Conservation (phyloP, 2,329 filamentous ascomycete genomes). For the Diaporthe humulicola region DNA sequence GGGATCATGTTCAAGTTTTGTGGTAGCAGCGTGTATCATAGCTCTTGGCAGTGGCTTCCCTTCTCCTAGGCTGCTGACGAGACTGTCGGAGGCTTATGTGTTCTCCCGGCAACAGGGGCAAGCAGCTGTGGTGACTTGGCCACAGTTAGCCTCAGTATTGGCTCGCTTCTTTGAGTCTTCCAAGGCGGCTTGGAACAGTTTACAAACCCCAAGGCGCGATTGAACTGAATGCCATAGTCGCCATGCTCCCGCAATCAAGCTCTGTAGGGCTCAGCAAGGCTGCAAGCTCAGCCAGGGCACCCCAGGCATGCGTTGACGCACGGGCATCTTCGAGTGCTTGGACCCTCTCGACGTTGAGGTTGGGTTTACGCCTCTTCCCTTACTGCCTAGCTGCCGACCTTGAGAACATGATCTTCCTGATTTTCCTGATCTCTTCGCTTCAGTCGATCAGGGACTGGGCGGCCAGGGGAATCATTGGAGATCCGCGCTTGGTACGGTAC, state of each 20-base stretch:
- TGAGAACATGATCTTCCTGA: constrained; percentile 14
- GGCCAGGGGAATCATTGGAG: neutral
- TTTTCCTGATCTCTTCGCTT: constrained; percentile 17
- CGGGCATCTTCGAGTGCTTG: neutral
- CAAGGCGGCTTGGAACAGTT: neutral
- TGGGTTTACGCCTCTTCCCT: neutral
- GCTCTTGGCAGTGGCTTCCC: constrained; percentile 12
- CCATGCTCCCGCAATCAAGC: neutral
- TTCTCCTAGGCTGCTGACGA: neutral
- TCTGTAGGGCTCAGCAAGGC: constrained; percentile 20
- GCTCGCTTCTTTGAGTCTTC: neutral
- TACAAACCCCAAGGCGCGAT: neutral
- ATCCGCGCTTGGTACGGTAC: neutral
- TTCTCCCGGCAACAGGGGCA: neutral
- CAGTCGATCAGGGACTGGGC: constrained; percentile 16
- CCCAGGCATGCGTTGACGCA: neutral
- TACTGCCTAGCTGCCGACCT: neutral
- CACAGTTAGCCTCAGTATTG: neutral
- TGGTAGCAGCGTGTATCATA: neutral
- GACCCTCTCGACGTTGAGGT: neutral
- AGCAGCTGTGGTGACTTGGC: neutral
- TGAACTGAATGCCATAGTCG: neutral
- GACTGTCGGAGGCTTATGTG: neutral
- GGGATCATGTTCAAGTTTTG: neutral
- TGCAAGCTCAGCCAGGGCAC: neutral